Conservation (phyloP, 768 basidiomycete species). For the Kockovaella imperatae region DNA sequence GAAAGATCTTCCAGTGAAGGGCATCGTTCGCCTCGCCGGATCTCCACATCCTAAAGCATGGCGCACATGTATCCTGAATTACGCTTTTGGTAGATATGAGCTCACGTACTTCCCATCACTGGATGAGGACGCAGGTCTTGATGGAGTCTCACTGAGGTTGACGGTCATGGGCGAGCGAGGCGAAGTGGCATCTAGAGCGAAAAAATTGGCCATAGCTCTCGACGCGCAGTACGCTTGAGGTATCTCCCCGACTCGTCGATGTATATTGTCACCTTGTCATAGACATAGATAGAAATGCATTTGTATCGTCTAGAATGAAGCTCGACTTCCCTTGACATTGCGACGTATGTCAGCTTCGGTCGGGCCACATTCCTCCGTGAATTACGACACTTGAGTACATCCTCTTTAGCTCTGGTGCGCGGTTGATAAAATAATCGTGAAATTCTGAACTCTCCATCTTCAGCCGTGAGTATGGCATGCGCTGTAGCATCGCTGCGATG, state of each 20-base stretch:
- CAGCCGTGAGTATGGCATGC: no score
- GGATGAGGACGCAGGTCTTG: slow-evolving; percentile 32
- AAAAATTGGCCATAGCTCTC: slow-evolving; percentile 50
- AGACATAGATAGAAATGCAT: not conserved
- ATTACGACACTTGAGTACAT: no score
- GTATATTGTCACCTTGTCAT: not conserved
- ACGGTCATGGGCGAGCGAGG: slow-evolving; percentile 91
- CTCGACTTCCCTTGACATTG: no score
- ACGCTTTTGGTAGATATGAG: slow-evolving; percentile 86
- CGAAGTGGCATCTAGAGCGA: slow-evolving; percentile 59
- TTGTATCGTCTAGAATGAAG: not conserved
- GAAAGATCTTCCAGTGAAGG: slow-evolving; percentile 58
- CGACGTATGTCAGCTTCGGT: no score
- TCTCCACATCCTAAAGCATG: slow-evolving; percentile 26
- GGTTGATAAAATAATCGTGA: no score
- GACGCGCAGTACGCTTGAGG: slow-evolving; percentile 13
- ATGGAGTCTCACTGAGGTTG: slow-evolving; percentile 51
- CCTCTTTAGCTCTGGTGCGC: no score
- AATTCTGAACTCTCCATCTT: no score
- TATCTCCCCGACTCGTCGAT: not conserved
- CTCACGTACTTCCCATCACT: slow-evolving; percentile 47
- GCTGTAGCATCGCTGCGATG: no score
- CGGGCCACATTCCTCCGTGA: no score
- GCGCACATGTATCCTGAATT: slow-evolving; percentile 56
- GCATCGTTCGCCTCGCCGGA: slow-evolving; percentile 61